A percentile compares a stretch with the other conserved stretches of the same genome.
Evolutionary conservation across 495 filamentous ascomycete genomes (phyloP).

Genomic region (Cairneyella variabilis): DNA sequence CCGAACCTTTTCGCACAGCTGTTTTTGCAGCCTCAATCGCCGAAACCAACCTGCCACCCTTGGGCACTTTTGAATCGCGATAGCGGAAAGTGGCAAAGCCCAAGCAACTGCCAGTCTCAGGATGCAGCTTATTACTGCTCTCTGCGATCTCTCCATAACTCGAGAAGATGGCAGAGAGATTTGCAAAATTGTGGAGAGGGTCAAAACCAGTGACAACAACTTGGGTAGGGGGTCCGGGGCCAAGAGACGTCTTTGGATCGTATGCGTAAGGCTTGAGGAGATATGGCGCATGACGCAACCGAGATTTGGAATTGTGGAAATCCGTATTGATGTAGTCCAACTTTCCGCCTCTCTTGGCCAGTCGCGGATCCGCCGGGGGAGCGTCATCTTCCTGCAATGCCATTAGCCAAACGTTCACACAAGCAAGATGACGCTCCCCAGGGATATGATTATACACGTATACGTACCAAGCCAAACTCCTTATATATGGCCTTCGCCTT

Average conservation of each 20-base stretch:
- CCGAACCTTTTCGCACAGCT: constrained; percentile 68
- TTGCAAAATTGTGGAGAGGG: constrained; percentile 73
- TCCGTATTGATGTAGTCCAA: constrained; percentile 57
- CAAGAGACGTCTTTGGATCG: constrained; percentile 75
- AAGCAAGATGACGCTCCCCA: constrained; percentile 54
- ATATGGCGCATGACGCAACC: constrained; percentile 73
- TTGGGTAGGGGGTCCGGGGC: constrained; percentile 82
- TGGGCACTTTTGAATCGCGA: constrained; percentile 58
- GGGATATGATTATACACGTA: constrained; percentile 34
- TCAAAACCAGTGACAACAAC: constrained; percentile 93
- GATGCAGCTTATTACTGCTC: constrained; percentile 86
- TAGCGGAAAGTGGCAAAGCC: constrained; percentile 91
- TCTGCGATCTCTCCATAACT: constrained; percentile 85
- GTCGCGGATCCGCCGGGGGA: constrained; percentile 71
- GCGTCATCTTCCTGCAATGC: constrained; percentile 59
- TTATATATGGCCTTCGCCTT: constrained; percentile 65
- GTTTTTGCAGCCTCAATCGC: constrained; percentile 74
- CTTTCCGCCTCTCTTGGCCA: constrained; percentile 51
- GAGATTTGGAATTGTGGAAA: constrained; percentile 69
- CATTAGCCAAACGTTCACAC: constrained; percentile 39
- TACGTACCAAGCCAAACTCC: constrained; percentile 65
- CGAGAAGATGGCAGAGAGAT: constrained; percentile 76
- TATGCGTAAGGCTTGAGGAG: constrained; percentile 71
- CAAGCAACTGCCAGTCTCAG: constrained; percentile 85
- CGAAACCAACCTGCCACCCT: constrained; percentile 41